These are phyloP conservation scores for Nakazawaea siamensis DNA, from an alignment of 805 yeast species.

Conservation along the genomic window DNA sequence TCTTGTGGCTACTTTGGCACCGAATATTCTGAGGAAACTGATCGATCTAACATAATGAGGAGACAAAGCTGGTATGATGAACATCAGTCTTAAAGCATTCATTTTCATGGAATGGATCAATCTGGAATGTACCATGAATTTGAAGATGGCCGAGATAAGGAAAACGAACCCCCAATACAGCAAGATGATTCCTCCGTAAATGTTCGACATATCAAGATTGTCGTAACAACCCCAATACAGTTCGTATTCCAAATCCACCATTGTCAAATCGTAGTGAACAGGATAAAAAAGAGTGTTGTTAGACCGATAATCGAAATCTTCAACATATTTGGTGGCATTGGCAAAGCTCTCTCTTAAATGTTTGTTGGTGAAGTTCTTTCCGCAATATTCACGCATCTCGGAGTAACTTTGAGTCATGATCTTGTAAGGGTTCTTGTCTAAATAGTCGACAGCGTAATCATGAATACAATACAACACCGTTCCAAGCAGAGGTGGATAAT, in stretches of 20 bases:
- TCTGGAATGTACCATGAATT: slow-evolving; percentile 21
- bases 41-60: no score
- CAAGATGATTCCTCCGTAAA: slow-evolving; percentile 27
- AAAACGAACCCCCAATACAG: slow-evolving; percentile 32
- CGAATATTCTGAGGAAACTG: slow-evolving; percentile 5
- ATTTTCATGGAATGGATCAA: slow-evolving; percentile 22
- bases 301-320: slow-evolving; percentile 4
- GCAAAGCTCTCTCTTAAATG: slow-evolving; percentile 16
- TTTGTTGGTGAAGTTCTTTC: no score
- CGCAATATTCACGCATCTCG: background rate
- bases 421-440: background rate
- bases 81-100: no score
- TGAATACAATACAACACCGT: background rate
- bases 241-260: background rate
- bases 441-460: background rate
- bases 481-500: slow-evolving; percentile 2
- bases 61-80: no score
- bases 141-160: slow-evolving; percentile 25
- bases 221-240: slow-evolving; percentile 14
- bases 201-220: slow-evolving; percentile 20
- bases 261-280: slow-evolving; percentile 11
- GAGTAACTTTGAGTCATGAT: background rate
- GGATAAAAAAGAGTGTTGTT: slow-evolving; percentile 12
- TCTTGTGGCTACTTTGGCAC: slow-evolving; percentile 21
- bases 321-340: slow-evolving; percentile 21